Percentiles rank a stretch among this genome's conserved stretches.
Evolutionary conservation across 73 alveolate genomes (phyloP).

Genomic region (Breviolum minutum): DNA sequence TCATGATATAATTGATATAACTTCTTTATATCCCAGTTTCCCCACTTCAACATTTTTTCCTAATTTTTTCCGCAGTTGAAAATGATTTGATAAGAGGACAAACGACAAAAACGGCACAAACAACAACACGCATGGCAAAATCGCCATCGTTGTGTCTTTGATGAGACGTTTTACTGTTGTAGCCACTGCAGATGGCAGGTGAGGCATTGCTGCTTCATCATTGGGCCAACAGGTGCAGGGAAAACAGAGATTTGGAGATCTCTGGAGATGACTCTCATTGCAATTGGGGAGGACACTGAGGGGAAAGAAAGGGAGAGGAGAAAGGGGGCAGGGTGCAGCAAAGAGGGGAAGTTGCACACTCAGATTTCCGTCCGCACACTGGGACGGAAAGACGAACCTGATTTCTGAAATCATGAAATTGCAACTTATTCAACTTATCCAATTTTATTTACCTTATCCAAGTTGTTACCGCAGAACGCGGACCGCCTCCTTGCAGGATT

Average conservation of each 20-base stretch:
- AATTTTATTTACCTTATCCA: not conserved
- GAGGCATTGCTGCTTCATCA: conserved; percentile 99
- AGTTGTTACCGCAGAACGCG: not conserved
- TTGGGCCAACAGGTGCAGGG: conserved; percentile 99
- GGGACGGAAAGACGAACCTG: no score
- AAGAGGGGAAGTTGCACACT: not conserved
- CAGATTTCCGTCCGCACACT: not conserved
- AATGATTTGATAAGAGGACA: no score
- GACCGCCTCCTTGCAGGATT: not conserved
- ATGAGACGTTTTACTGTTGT: no score
- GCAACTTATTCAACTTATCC: no score
- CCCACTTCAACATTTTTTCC: no score
- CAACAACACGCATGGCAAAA: no score
- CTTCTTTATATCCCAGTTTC: no score
- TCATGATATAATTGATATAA: no score
- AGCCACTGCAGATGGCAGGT: conserved; percentile 96
- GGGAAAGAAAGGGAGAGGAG: not conserved
- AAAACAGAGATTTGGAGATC: conserved; percentile 99
- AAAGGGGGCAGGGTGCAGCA: not conserved
- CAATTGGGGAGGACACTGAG: conserved; percentile 50
- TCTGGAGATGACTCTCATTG: conserved; percentile 43
- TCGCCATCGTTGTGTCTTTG: no score
- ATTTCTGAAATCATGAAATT: not conserved
- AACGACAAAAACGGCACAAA: no score
- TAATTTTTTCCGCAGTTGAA: no score